Conservation (phyloP, 768 basidiomycete genomes). For the Tulasnella sp. region DNA sequence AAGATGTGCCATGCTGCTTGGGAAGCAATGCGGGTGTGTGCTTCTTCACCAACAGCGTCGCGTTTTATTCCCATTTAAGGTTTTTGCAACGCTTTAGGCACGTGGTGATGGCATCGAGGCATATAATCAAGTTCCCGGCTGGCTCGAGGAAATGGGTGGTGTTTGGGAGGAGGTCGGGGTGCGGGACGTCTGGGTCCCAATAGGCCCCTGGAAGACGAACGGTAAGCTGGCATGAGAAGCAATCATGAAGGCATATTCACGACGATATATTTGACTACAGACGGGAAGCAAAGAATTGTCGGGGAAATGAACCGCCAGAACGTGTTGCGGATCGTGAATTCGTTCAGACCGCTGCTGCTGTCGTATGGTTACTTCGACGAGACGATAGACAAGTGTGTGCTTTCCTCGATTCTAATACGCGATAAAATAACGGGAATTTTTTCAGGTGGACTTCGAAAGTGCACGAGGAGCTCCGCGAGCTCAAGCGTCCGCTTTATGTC, state of each 20-base stretch:
- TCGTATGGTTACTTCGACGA: slow-evolving; percentile 13
- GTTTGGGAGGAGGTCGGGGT: not conserved
- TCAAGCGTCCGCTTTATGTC: not conserved
- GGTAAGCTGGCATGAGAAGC: not conserved
- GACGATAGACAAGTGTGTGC: not conserved
- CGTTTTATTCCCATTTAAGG: not conserved
- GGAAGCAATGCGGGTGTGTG: not conserved
- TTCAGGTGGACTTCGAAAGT: not conserved
- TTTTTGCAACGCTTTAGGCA: not conserved
- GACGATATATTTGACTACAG: not conserved
- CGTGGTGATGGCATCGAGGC: not conserved
- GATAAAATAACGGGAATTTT: not conserved
- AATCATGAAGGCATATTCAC: too few relatives aligned
- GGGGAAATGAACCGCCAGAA: not conserved
- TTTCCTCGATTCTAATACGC: not conserved
- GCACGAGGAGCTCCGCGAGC: not conserved
- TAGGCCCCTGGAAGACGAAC: slow-evolving; percentile 6
- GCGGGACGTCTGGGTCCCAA: not conserved
- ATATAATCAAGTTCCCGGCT: not conserved
- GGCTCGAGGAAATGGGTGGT: not conserved
- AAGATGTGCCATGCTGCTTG: not conserved
- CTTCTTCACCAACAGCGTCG: not conserved
- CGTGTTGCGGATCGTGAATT: not conserved
- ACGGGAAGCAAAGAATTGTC: not conserved
- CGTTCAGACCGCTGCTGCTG: not conserved